phyloP scores from a whole-genome alignment of 805 yeast genomes.

The Ogataea glucozyma region DNA sequence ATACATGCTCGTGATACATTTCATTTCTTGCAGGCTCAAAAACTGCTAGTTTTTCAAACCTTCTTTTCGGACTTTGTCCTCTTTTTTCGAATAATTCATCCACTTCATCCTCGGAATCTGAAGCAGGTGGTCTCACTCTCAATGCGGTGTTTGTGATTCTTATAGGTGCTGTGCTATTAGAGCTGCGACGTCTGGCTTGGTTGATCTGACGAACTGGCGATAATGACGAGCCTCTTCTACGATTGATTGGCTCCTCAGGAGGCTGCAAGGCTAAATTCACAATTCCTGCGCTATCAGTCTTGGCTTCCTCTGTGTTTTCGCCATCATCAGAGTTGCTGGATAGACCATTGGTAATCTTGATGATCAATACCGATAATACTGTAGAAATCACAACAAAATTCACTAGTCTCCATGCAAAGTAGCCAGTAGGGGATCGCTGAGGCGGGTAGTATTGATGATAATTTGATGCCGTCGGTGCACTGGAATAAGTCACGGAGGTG shows the following conservation, averaged over 20 bases:
- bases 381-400: conserved; percentile 11
- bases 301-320: background rate
- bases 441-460: conserved; percentile 19
- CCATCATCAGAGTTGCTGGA: background rate
- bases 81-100: background rate
- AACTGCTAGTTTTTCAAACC: background rate
- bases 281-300: background rate
- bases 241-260: background rate
- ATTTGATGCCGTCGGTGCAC: background rate
- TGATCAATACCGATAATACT: conserved; percentile 8
- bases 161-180: background rate
- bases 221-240: conserved; percentile 2
- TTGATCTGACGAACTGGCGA: conserved; percentile 2
- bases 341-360: conserved; percentile 2
- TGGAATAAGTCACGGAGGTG: conserved; percentile 9
- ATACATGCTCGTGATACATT: background rate
- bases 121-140: background rate
- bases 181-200: conserved; percentile 2
- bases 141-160: background rate
- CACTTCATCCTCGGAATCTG: background rate
- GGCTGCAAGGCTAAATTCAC: conserved; percentile 1
- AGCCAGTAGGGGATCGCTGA: conserved; percentile 4
- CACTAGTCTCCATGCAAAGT: conserved; percentile 10
- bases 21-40: background rate
- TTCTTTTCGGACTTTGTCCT: background rate